Conservation (phyloP, 129 eudicot species). For the Mikania micrantha region DNA sequence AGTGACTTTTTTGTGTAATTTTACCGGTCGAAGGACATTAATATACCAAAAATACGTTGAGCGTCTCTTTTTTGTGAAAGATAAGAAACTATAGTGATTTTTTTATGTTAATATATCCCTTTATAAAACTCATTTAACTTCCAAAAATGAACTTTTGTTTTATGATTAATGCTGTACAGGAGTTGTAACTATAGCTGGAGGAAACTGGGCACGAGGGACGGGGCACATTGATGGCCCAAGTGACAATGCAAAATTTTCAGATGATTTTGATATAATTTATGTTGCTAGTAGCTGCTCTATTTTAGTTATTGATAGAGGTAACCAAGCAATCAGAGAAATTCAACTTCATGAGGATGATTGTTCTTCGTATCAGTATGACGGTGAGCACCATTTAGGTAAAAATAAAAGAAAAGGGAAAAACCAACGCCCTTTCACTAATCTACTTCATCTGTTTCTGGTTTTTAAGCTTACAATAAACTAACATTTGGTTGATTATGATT, state of each 20-base stretch:
- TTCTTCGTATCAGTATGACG: conserved; percentile 51
- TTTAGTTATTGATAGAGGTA: conserved; percentile 82
- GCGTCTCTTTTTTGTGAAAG: no score
- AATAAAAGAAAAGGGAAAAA: no score
- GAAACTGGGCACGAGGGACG: conserved; percentile 58
- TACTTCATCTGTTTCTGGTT: neutral
- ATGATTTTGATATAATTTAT: conserved; percentile 80
- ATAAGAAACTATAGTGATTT: neutral
- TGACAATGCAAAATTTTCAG: conserved; percentile 79
- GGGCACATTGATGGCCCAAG: conserved; percentile 89
- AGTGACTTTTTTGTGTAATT: no score
- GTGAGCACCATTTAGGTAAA: conserved; percentile 68
- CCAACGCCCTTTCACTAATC: neutral
- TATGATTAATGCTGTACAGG: conserved; percentile 43
- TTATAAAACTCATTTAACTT: neutral
- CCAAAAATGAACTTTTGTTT: neutral
- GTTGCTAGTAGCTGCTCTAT: conserved; percentile 73
- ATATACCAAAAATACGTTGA: no score
- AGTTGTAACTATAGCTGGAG: conserved; percentile 95
- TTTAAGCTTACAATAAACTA: neutral
- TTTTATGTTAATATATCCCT: neutral
- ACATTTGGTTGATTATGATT: neutral
- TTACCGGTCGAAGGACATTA: no score
- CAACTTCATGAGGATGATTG: conserved; percentile 83
- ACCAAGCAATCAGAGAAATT: conserved; percentile 92